phyloP scores from a whole-genome alignment of 768 basidiomycete genomes.

The Boletus reticulatus region DNA sequence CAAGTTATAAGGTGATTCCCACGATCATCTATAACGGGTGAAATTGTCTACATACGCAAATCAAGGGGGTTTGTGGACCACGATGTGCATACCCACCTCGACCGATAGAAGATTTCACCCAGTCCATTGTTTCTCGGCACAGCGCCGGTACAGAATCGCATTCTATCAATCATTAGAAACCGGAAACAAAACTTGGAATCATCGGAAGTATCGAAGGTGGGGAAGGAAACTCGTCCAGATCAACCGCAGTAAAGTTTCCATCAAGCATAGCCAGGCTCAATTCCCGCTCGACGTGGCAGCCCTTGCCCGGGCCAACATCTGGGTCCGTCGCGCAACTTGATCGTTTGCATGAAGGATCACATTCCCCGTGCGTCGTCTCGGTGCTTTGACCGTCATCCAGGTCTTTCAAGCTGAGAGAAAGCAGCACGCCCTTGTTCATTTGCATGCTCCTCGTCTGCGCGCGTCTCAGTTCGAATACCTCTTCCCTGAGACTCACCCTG shows the following conservation, averaged over 20 bases:
- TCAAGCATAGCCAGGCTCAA: constrained; percentile 27
- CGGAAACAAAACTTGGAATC: constrained; percentile 31
- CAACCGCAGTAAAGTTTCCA: constrained; percentile 40
- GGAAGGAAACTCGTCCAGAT: constrained; percentile 46
- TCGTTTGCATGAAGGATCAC: background rate
- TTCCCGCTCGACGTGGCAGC: constrained; percentile 5
- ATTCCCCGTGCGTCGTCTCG: constrained; percentile 1
- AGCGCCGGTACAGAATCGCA: background rate
- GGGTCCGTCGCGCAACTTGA: background rate
- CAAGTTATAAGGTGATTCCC: too few relatives aligned
- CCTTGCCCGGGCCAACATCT: constrained; percentile 8
- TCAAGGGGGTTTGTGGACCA: too few relatives aligned
- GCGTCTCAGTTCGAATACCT: constrained; percentile 43
- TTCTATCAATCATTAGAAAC: constrained; percentile 15
- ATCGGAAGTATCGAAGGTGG: constrained; percentile 37
- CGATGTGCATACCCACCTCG: too few relatives aligned
- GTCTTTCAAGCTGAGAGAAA: constrained; percentile 29
- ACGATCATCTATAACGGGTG: too few relatives aligned
- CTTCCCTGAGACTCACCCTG: constrained; percentile 24
- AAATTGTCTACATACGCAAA: too few relatives aligned
- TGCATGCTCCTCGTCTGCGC: constrained; percentile 51
- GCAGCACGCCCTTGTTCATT: constrained; percentile 45
- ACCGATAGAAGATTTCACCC: too few relatives aligned
- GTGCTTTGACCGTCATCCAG: constrained; percentile 1
- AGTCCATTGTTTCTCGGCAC: background rate